Evolutionary conservation across 208 protist species (phyloP).

Genomic region (Crithidia brevicula): DNA sequence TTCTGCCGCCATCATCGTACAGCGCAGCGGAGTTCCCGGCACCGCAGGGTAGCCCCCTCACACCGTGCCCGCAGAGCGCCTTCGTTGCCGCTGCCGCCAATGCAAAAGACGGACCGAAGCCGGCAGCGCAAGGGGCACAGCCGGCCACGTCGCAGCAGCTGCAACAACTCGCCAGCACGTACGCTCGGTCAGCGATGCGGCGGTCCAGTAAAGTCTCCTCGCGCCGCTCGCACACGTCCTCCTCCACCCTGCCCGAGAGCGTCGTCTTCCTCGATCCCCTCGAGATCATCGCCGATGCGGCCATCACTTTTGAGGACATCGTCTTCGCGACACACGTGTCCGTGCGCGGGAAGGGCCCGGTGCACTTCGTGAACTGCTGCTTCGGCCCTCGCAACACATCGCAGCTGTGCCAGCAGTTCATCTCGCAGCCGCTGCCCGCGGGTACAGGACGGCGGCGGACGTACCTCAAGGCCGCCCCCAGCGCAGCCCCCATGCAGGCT

Average conservation of each 20-base stretch:
- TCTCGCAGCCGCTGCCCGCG: slow-evolving; percentile 4
- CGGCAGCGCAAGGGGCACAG: not conserved
- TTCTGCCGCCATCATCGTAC: slow-evolving; percentile 5
- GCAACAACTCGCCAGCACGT: not conserved
- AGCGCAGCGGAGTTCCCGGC: not conserved
- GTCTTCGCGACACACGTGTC: slow-evolving; percentile 50
- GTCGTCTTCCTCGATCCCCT: slow-evolving; percentile 43
- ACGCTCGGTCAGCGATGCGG: slow-evolving; percentile 1
- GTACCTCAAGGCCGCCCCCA: not conserved
- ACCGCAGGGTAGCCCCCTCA: not conserved
- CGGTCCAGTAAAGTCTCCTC: slow-evolving; percentile 13
- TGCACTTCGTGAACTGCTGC: slow-evolving; percentile 63
- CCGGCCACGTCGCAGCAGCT: slow-evolving; percentile 5
- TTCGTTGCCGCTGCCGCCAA: not conserved
- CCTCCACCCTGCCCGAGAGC: not conserved
- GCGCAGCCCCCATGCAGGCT: not conserved
- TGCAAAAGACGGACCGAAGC: not conserved
- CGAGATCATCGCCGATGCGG: slow-evolving; percentile 46
- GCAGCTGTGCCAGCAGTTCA: slow-evolving; percentile 28
- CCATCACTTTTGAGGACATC: slow-evolving; percentile 49
- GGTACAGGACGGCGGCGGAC: not conserved
- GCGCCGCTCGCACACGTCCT: slow-evolving; percentile 2
- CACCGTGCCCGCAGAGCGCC: not conserved
- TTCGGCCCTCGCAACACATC: slow-evolving; percentile 32
- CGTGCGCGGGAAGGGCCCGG: slow-evolving; percentile 43